Evolutionary conservation across 148 eudicot species (phyloP).

Genomic region (Rhododendron simsii): DNA sequence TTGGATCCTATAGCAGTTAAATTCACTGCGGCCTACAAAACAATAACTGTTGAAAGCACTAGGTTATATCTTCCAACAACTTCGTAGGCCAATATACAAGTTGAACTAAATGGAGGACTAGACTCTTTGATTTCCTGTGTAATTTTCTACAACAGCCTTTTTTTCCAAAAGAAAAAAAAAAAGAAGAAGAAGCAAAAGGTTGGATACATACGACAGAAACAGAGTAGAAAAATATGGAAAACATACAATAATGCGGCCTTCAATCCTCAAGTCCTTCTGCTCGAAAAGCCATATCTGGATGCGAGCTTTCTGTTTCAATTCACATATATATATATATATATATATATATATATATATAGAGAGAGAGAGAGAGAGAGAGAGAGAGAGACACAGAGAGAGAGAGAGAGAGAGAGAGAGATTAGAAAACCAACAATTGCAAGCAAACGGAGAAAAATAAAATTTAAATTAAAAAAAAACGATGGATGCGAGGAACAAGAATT

Average conservation of each 20-base stretch:
- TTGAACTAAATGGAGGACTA: background rate
- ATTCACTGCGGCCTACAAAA: background rate
- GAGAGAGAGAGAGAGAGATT: background rate
- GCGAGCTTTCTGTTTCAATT: constrained; percentile 64
- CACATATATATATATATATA: background rate
- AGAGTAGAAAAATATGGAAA: background rate
- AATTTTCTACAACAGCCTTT: background rate
- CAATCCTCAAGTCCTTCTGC: constrained; percentile 93
- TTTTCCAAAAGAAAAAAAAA: background rate
- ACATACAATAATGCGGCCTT: constrained; percentile 87
- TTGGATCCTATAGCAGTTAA: background rate
- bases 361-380: too few species aligned
- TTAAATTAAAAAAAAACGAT: background rate
- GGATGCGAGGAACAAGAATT: background rate
- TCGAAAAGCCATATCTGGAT: constrained; percentile 95
- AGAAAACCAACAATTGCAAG: background rate
- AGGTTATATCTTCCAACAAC: background rate
- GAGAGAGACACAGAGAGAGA: background rate
- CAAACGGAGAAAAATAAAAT: background rate
- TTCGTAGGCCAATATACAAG: background rate
- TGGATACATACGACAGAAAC: background rate
- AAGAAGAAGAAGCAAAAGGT: background rate
- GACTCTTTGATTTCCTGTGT: background rate
- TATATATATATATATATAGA: too few species aligned
- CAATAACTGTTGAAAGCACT: background rate